Base-by-base conservation (phyloP, 192 early-diverging fungal species). In the Lunasporangiospora selenospora region DNA sequence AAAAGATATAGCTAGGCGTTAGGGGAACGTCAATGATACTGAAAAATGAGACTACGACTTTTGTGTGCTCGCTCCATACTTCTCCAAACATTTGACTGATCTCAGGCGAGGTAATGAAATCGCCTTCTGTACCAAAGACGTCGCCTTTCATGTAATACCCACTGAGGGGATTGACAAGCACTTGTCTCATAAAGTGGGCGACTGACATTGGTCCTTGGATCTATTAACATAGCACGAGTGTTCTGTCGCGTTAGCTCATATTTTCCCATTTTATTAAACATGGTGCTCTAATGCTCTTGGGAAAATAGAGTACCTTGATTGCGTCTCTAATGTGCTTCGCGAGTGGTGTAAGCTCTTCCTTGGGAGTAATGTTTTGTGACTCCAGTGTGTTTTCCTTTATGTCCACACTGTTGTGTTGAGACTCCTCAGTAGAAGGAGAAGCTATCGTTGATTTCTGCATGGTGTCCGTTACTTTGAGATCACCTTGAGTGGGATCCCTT, bases 31-130 rank as follows among this genome's bases (percentile, higher is more conserved):
- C n/a, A n/a, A n/a, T n/a, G n/a, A 58, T 48, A 55, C 11, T 55
- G 24, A 15, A 55, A 12, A 3, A 15, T 58, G 31, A 9, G n/a
- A 9, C 7, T 7, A 38, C n/a, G 43, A 21, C 40, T 3, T 8
- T 34, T 3, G 34, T 4, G 16, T 6, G 16, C 12, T 2, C 21
- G 0, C n/a, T 18, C 44, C 39, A n/a, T 76, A 90, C 89, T 77
- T 97, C 97, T 31, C 97, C 95, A 90, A 97, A 99, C 88, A 97
- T 92, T 80, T 99, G 95, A 67, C 89, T 92, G 69, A 99, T 95
- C 75, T 99, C 97, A 4, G 97, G 97, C 9, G 93, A 94, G 5
- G 97, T 99, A 16, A 89, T 88, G 80, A 99, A 99, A 62, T 99
- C 97, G 13, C 96, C 96, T 52, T 91, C 52, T 11, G 66, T 60